These are phyloP conservation scores for Cunninghamia lanceolata DNA, from an alignment of 75 land plant species.

Conservation along the genomic window DNA sequence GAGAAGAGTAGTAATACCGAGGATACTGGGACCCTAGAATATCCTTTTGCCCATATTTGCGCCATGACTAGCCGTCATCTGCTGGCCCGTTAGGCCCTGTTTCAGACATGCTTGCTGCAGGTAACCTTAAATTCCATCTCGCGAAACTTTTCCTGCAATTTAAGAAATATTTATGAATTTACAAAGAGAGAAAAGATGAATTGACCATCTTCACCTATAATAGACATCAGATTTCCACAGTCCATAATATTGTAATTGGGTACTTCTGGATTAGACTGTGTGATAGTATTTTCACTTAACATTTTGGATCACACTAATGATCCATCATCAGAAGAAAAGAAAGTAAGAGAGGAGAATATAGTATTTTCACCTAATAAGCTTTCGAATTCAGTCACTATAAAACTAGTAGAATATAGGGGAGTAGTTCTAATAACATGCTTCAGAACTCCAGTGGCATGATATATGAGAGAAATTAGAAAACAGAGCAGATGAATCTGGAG, in stretches of 20 bases:
- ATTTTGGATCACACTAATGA: no score
- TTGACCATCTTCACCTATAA: background rate
- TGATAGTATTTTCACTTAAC: no score
- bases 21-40: conserved; percentile 27
- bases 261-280: no score
- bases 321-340: no score
- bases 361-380: background rate
- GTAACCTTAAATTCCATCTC: background rate
- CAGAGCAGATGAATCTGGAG: background rate
- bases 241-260: no score
- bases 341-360: no score
- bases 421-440: background rate
- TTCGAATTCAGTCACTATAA: no score
- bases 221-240: no score
- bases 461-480: no score
- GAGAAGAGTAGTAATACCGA: conserved; percentile 8
- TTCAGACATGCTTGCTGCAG: background rate
- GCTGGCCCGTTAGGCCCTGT: background rate
- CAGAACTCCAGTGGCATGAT: background rate
- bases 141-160: background rate
- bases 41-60: conserved; percentile 38
- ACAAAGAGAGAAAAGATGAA: background rate
- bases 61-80: conserved; percentile 28
- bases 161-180: background rate
- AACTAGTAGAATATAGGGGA: no score